Conservation (phyloP, 2,329 filamentous ascomycete genomes). For the Tolypocladium capitatum region DNA sequence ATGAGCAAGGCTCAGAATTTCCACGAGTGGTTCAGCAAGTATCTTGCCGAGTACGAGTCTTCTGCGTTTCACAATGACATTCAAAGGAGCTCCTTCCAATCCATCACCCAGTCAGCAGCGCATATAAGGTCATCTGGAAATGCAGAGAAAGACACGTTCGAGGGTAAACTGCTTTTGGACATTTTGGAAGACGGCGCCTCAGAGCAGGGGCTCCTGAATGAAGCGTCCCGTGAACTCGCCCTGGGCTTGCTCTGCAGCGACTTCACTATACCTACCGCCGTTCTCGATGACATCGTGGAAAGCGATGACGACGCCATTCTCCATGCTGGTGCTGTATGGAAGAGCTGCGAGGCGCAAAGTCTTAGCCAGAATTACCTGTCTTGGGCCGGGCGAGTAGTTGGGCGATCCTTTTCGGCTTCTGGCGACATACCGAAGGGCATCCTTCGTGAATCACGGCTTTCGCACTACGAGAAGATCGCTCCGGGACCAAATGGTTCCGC, state of each 20-base stretch:
- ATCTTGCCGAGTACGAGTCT: constrained; percentile 50
- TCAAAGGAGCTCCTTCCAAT: constrained; percentile 45
- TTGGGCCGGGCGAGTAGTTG: constrained; percentile 78
- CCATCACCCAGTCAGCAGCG: constrained; percentile 56
- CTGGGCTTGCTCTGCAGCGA: constrained; percentile 60
- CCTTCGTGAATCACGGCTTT: constrained; percentile 44
- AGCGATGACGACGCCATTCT: constrained; percentile 49
- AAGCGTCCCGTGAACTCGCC: constrained; percentile 56
- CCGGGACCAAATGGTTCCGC: constrained; percentile 44
- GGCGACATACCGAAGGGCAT: constrained; percentile 52
- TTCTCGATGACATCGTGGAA: constrained; percentile 50
- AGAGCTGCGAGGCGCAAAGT: constrained; percentile 53
- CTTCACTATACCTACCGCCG: constrained; percentile 44
- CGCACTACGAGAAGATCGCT: constrained; percentile 33
- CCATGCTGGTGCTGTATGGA: constrained; percentile 59
- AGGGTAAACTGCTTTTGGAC: constrained; percentile 67
- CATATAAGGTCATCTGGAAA: constrained; percentile 56
- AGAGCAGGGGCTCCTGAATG: constrained; percentile 51
- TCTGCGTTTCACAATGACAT: constrained; percentile 32
- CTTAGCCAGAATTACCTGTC: constrained; percentile 58
- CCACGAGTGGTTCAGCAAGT: constrained; percentile 63
- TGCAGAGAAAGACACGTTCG: constrained; percentile 54
- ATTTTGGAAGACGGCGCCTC: constrained; percentile 62
- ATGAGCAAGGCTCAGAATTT: constrained; percentile 65
- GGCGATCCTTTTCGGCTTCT: constrained; percentile 67